Conservation (phyloP, 1,139 yeast genomes). For the Suzukiozyma palmioleophila region DNA sequence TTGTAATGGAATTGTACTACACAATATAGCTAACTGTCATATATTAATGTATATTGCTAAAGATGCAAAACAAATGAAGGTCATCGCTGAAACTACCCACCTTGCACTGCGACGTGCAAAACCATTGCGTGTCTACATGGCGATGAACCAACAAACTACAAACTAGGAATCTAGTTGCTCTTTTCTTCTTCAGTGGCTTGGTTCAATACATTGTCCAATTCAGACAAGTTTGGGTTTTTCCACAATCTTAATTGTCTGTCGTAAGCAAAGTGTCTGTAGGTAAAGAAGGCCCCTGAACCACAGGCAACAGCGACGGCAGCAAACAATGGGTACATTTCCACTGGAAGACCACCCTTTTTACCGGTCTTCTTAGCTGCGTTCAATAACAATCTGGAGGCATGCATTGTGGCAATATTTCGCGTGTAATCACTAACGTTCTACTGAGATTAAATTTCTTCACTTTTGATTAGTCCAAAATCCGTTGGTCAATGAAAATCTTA, state of each 20-base stretch:
- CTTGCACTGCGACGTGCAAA: not conserved
- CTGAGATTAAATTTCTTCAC: not conserved
- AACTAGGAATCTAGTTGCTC: conserved; percentile 4
- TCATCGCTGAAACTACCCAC: too few species aligned
- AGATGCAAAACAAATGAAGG: too few species aligned
- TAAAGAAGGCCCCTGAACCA: conserved; percentile 61
- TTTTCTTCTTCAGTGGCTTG: conserved; percentile 38
- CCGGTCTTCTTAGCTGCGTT: conserved; percentile 37
- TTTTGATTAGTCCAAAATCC: not conserved
- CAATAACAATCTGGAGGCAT: conserved; percentile 51
- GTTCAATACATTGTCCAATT: conserved; percentile 55
- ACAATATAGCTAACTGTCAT: too few species aligned
- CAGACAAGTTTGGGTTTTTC: conserved; percentile 59
- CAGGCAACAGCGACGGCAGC: conserved; percentile 61
- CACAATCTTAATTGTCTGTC: conserved; percentile 68
- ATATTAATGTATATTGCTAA: too few species aligned
- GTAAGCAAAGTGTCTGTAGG: conserved; percentile 66
- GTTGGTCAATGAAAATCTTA: conserved; percentile 4
- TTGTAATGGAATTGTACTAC: too few species aligned
- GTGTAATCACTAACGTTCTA: too few species aligned
- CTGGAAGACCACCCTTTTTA: conserved; percentile 35
- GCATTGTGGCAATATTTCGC: conserved; percentile 29
- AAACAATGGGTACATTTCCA: conserved; percentile 73
- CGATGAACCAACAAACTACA: too few species aligned
- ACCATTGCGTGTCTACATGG: not conserved